phyloP scores from a whole-genome alignment of 2,329 filamentous ascomycete genomes.

The Cladosporium sp. region DNA sequence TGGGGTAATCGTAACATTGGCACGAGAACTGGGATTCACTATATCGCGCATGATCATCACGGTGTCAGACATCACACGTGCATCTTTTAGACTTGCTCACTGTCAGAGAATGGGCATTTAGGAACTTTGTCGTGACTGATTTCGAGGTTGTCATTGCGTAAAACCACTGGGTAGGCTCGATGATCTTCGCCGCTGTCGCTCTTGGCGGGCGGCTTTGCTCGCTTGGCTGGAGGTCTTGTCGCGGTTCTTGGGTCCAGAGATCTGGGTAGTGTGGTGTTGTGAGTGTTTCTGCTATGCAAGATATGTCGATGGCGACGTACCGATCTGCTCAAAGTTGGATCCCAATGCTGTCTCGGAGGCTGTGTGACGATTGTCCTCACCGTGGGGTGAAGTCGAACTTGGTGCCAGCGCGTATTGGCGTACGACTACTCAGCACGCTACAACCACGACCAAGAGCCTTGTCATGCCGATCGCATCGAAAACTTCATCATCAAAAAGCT shows the following conservation, averaged over 20 bases:
- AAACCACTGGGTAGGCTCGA: not conserved
- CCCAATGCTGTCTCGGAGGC: no score
- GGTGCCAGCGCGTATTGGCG: not conserved
- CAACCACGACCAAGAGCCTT: not conserved
- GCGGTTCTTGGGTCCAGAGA: no score
- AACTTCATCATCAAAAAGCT: not conserved
- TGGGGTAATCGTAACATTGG: not conserved
- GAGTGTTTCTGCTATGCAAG: no score
- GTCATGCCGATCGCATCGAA: not conserved
- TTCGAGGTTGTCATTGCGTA: not conserved
- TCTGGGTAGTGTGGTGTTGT: no score
- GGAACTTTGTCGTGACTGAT: not conserved
- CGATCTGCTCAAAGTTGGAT: no score
- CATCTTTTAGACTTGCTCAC: not conserved
- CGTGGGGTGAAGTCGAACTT: not conserved
- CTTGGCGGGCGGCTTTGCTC: not conserved
- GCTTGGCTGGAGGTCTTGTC: not conserved
- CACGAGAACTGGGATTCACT: not conserved
- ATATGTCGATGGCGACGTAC: no score
- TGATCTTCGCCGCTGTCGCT: not conserved
- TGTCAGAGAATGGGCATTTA: not conserved
- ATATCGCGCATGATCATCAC: not conserved
- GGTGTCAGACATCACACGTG: not conserved
- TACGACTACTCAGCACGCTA: not conserved
- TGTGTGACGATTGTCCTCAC: no score